Evolutionary conservation across 768 basidiomycete species (phyloP).

Genomic region (Suillus subluteus): DNA sequence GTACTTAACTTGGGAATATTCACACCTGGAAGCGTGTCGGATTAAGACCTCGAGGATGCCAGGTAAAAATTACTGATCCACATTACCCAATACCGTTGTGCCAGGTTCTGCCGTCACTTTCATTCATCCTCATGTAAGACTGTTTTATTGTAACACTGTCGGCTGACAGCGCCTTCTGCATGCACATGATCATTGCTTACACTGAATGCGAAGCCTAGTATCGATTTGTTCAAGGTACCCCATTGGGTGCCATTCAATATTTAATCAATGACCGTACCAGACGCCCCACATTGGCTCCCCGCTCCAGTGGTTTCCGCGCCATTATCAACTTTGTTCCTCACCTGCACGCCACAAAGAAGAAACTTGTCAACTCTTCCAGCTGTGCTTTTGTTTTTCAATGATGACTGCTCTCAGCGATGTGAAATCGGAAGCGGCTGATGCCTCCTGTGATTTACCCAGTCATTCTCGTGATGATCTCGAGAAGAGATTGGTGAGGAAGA

Average conservation of each 20-base stretch:
- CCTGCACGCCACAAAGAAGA: background rate
- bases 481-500: conserved; percentile 8
- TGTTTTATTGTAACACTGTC: background rate
- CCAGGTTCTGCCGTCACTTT: background rate
- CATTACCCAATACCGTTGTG: background rate
- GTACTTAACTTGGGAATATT: conserved; percentile 55
- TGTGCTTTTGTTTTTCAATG: background rate
- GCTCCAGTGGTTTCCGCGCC: background rate
- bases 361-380: background rate
- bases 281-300: background rate
- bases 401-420: background rate
- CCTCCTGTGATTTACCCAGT: background rate
- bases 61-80: background rate
- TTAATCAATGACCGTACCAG: background rate
- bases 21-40: background rate
- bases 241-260: background rate
- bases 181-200: background rate
- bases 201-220: background rate
- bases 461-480: background rate
- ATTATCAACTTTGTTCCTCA: background rate
- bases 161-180: background rate
- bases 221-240: background rate
- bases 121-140: background rate
- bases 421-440: background rate
- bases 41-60: background rate